Evolutionary conservation across 345 rosid species (phyloP).

Genomic region (Acer saccharum): DNA sequence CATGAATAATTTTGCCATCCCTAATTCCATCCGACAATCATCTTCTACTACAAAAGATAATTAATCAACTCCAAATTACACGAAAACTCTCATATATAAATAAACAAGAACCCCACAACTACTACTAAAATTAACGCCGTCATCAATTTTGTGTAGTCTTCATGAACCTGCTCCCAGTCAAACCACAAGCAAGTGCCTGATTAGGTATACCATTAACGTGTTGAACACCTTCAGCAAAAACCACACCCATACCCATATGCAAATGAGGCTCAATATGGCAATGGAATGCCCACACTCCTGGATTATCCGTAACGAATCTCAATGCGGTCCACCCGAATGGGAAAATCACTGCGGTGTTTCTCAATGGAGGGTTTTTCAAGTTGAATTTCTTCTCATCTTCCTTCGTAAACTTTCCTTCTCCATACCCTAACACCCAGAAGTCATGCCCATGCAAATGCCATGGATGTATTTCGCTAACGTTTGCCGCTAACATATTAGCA

Average conservation of each 20-base stretch:
- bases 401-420: conserved; percentile 57
- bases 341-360: conserved; percentile 61
- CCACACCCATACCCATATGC: conserved; percentile 93
- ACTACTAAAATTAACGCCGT: too few relatives aligned
- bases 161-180: conserved; percentile 35
- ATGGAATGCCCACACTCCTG: conserved; percentile 92
- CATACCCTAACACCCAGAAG: conserved; percentile 81
- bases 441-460: conserved; percentile 93
- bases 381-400: conserved; percentile 44
- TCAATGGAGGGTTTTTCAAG: conserved; percentile 65
- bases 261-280: conserved; percentile 95
- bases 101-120: too few relatives aligned
- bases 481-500: conserved; percentile 42
- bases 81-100: too few relatives aligned
- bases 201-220: conserved; percentile 46
- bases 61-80: too few relatives aligned
- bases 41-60: too few relatives aligned
- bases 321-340: conserved; percentile 94
- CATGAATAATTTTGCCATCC: too few relatives aligned
- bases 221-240: conserved; percentile 61
- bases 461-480: conserved; percentile 70
- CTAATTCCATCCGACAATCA: too few relatives aligned
- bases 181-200: conserved; percentile 54
- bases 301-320: conserved; percentile 73
- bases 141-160: neutral